Evolutionary conservation across 2,329 filamentous ascomycete genomes (phyloP).

Genomic region (Trichoderma polysporum): DNA sequence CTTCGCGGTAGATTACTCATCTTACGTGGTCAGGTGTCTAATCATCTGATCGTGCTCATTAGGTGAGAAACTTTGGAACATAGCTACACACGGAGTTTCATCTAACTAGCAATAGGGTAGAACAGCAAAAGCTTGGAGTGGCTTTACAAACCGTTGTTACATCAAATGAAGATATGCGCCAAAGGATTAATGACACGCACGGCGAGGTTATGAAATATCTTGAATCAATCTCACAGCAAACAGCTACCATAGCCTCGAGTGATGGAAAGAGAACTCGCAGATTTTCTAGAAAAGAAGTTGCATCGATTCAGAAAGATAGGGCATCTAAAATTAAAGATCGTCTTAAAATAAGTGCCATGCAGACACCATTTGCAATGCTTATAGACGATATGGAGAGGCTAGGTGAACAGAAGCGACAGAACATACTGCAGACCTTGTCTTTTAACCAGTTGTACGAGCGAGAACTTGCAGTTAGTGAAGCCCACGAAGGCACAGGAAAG

Average conservation of each 20-base stretch:
- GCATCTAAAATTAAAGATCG: background rate
- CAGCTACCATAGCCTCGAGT: background rate
- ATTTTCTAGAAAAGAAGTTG: background rate
- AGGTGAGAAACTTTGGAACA: background rate
- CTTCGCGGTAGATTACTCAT: background rate
- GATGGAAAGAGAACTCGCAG: background rate
- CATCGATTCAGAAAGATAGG: background rate
- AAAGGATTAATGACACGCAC: background rate
- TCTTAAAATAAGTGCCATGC: background rate
- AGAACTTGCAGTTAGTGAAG: background rate
- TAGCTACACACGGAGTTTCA: background rate
- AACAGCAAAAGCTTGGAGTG: background rate
- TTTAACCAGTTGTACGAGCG: constrained; percentile 3
- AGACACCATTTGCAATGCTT: background rate
- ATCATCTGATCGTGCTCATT: background rate
- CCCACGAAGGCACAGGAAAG: constrained; percentile 27
- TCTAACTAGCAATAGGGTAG: background rate
- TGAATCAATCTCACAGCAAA: background rate
- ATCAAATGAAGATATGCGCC: background rate
- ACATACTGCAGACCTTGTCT: background rate
- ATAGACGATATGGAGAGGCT: background rate
- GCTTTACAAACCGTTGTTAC: background rate
- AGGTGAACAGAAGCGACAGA: background rate
- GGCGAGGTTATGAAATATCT: background rate
- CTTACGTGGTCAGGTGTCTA: background rate